Evolutionary conservation across 164 flowering plant genomes (phyloP).

Genomic region (Nymphaea thermarum): DNA sequence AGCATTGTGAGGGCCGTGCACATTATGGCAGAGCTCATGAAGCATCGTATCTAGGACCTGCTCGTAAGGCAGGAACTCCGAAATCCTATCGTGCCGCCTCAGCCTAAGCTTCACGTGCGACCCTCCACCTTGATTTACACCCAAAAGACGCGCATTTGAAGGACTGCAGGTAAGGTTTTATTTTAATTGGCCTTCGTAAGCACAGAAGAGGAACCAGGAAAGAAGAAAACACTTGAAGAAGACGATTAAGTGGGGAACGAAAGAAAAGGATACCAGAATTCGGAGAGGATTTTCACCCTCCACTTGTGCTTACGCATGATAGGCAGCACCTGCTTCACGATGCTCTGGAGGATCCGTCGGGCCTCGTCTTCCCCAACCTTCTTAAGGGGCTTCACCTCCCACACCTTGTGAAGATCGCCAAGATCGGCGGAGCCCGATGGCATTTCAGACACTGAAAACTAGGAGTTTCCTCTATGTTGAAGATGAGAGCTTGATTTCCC

Average conservation of each 20-base stretch:
- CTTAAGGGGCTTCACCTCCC: conserved; percentile 82
- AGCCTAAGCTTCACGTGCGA: conserved; percentile 69
- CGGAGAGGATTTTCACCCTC: conserved; percentile 88
- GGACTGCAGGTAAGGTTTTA: conserved; percentile 37
- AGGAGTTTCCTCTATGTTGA: neutral
- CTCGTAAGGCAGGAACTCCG: conserved; percentile 63
- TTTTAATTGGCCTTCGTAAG: neutral
- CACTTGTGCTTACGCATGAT: conserved; percentile 82
- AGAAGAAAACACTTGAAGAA: conserved; percentile 1
- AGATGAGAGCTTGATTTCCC: no score
- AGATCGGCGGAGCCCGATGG: conserved; percentile 29
- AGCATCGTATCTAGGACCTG: conserved; percentile 93
- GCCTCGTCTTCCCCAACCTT: conserved; percentile 65
- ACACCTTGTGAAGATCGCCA: conserved; percentile 69
- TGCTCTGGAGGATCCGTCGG: conserved; percentile 41
- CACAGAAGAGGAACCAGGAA: neutral
- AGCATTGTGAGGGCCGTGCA: conserved; percentile 84
- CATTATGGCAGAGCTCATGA: conserved; percentile 94
- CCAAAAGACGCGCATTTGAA: conserved; percentile 50
- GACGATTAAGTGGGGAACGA: neutral
- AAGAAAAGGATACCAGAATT: conserved; percentile 46
- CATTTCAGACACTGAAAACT: neutral
- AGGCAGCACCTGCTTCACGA: conserved; percentile 92
- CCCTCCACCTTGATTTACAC: conserved; percentile 79
- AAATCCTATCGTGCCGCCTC: conserved; percentile 58